These are phyloP conservation scores for Barbarea vulgaris DNA, from an alignment of 345 rosid genomes.

Conservation along the genomic window DNA sequence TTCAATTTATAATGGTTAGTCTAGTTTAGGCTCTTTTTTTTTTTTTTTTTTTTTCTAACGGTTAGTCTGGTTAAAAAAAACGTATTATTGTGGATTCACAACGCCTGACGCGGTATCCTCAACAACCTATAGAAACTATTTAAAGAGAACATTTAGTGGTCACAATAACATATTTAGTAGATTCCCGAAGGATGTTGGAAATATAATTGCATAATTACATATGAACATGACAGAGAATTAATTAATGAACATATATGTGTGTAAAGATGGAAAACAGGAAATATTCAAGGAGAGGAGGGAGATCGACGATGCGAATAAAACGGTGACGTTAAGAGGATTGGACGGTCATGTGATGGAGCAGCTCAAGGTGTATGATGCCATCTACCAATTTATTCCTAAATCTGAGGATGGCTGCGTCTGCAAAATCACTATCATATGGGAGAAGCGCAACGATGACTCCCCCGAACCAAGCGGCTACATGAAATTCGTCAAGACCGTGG, in stretches of 20 bases:
- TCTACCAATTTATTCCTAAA: constrained; percentile 33
- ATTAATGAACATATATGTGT: not conserved
- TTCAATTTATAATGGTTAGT: too few species aligned
- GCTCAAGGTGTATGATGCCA: constrained; percentile 29
- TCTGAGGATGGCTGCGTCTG: constrained; percentile 27
- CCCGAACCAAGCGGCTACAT: constrained; percentile 39
- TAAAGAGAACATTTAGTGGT: too few species aligned
- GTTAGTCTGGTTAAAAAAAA: too few species aligned
- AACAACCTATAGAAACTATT: too few species aligned
- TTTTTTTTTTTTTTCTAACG: too few species aligned
- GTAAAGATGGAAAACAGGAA: constrained; percentile 35
- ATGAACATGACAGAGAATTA: not conserved
- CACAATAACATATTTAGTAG: too few species aligned
- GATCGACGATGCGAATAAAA: constrained; percentile 27
- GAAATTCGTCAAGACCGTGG: constrained; percentile 37
- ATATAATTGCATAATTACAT: too few species aligned
- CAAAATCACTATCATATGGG: constrained; percentile 39
- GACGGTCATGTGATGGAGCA: constrained; percentile 40
- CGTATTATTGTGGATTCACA: too few species aligned
- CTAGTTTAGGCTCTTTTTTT: too few species aligned
- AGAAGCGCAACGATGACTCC: constrained; percentile 36
- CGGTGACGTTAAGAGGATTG: constrained; percentile 30
- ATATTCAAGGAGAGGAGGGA: constrained; percentile 35
- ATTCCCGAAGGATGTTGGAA: too few species aligned
- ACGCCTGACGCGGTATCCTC: too few species aligned